Percentiles rank a stretch among this genome's conserved stretches.
These are phyloP conservation scores for Angomonas deanei DNA, from an alignment of 208 protist genomes.

Conservation along the genomic window DNA sequence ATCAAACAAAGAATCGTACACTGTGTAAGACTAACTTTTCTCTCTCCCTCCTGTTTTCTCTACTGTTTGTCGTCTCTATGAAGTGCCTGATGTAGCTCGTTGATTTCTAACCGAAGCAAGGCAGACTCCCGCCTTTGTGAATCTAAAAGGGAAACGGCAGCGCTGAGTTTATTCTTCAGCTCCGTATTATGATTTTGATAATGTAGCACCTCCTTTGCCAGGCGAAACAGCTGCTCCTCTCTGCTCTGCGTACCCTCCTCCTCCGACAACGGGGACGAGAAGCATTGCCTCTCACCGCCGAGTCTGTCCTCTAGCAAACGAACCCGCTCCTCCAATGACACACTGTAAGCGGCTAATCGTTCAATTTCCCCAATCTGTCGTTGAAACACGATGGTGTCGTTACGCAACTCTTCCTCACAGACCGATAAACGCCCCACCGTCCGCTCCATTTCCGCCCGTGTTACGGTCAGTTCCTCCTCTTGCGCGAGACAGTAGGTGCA, in stretches of 20 bases:
- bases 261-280: no score
- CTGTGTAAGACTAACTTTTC: background rate
- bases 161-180: slow-evolving; percentile 45
- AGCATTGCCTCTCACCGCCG: slow-evolving; percentile 8
- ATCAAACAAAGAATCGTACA: slow-evolving; percentile 5
- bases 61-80: background rate
- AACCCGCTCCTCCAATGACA: slow-evolving; percentile 19
- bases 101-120: slow-evolving; percentile 59
- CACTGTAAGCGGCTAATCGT: slow-evolving; percentile 45
- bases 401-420: slow-evolving; percentile 60
- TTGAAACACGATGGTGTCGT: slow-evolving; percentile 71
- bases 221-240: slow-evolving; percentile 34
- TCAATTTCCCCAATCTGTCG: slow-evolving; percentile 57
- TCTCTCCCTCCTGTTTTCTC: background rate
- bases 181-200: slow-evolving; percentile 57
- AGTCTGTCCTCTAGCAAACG: slow-evolving; percentile 1
- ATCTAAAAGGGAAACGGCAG: slow-evolving; percentile 45
- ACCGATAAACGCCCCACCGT: slow-evolving; percentile 39
- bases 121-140: slow-evolving; percentile 48
- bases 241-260: slow-evolving; percentile 1
- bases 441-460: slow-evolving; percentile 13
- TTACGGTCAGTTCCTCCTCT: slow-evolving; percentile 15
- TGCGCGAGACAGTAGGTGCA: background rate
- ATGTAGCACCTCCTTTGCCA: slow-evolving; percentile 57
- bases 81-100: slow-evolving; percentile 33